Conservation (phyloP, 352 stramenopile species). For the Globisporangium echinulatum region DNA sequence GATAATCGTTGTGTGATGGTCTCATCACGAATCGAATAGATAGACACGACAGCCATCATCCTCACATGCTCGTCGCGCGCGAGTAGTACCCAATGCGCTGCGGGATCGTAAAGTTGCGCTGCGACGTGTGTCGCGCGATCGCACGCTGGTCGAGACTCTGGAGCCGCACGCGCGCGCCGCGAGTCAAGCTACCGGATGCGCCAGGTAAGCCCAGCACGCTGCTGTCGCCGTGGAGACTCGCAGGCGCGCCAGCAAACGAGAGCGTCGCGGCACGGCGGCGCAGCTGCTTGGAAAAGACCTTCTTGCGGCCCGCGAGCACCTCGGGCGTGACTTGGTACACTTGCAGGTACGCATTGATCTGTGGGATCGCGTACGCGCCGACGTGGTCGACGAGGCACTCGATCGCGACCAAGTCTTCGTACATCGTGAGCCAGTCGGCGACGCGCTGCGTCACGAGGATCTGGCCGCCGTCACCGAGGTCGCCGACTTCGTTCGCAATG, state of each 20-base stretch:
- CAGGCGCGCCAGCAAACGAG: conserved; percentile 6
- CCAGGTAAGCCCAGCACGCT: neutral
- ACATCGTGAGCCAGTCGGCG: conserved; percentile 30
- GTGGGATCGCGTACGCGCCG: conserved; percentile 21
- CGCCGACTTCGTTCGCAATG: conserved; percentile 40
- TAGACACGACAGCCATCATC: neutral
- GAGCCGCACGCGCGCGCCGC: neutral
- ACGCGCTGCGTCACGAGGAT: conserved; percentile 41
- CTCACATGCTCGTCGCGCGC: conserved; percentile 8
- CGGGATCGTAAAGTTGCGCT: conserved; percentile 10
- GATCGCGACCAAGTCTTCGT: conserved; percentile 16
- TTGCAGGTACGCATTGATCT: neutral
- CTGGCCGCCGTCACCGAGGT: conserved; percentile 42
- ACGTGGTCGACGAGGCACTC: conserved; percentile 23
- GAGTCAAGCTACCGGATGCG: too few relatives aligned
- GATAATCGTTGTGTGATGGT: too few relatives aligned
- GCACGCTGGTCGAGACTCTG: conserved; percentile 8
- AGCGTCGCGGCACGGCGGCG: conserved; percentile 5
- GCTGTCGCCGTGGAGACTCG: conserved; percentile 1
- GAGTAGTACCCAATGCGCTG: conserved; percentile 8
- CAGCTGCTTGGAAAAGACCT: conserved; percentile 1
- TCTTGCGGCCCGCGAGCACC: too few relatives aligned
- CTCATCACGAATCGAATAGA: too few relatives aligned
- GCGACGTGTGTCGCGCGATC: conserved; percentile 7
- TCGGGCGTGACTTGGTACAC: too few relatives aligned